A percentile compares a stretch with the other conserved stretches of the same genome.
These are phyloP conservation scores for Corymbia calophylla DNA, from an alignment of 441 rosid genomes.

Conservation along the genomic window DNA sequence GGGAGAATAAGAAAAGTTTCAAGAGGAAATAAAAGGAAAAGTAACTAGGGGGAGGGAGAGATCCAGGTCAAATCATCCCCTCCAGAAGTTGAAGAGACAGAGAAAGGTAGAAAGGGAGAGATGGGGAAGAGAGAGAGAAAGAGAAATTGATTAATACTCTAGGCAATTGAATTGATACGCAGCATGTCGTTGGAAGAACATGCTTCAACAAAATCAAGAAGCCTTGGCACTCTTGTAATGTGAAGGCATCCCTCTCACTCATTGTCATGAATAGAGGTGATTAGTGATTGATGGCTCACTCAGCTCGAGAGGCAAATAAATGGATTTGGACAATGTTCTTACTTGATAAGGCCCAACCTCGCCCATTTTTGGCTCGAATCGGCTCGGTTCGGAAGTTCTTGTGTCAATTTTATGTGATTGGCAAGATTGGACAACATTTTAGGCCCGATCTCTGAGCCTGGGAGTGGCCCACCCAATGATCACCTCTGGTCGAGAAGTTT, in stretches of 20 bases:
- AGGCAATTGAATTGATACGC: neutral
- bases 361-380: neutral
- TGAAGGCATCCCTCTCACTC: neutral
- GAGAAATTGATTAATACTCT: neutral
- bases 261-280: neutral
- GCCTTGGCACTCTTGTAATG: neutral
- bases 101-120: neutral
- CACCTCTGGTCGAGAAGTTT: neutral
- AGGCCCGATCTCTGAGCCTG: neutral
- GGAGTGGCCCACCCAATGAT: neutral
- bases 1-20: neutral
- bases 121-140: neutral
- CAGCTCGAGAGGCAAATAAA: neutral
- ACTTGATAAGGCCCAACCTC: neutral
- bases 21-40: neutral
- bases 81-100: neutral
- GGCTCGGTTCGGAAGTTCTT: neutral
- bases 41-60: neutral
- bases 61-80: accelerated
- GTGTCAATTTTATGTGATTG: neutral
- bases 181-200: neutral
- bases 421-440: neutral
- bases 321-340: neutral
- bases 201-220: neutral
- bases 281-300: neutral